Conservation (phyloP, 441 rosid genomes). For the Corymbia citriodora region DNA sequence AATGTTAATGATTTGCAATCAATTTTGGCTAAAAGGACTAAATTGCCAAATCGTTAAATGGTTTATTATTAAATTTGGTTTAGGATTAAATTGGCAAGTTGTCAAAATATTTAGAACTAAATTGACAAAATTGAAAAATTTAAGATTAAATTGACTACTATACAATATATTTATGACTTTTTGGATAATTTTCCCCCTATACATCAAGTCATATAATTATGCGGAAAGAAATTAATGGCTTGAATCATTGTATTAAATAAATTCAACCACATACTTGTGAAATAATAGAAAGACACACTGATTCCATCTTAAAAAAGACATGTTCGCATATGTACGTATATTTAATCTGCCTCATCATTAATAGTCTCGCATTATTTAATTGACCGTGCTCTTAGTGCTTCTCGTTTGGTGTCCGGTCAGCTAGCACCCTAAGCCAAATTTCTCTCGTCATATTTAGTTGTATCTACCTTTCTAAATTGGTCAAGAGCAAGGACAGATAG, state of each 20-base stretch:
- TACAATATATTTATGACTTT: too few relatives aligned
- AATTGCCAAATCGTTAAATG: too few relatives aligned
- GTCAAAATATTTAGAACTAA: too few relatives aligned
- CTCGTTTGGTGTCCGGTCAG: neutral
- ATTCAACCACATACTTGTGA: neutral
- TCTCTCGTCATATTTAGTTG: neutral
- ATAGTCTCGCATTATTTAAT: neutral
- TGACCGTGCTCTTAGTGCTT: neutral
- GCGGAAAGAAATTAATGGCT: neutral
- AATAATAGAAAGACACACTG: neutral
- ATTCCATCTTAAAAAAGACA: neutral
- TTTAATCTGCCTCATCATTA: neutral
- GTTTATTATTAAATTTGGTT: too few relatives aligned
- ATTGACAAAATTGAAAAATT: too few relatives aligned
- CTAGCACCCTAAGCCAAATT: neutral
- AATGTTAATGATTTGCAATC: rapidly evolving
- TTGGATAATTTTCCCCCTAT: neutral
- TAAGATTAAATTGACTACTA: too few relatives aligned
- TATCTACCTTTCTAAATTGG: neutral
- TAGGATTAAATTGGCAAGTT: too few relatives aligned
- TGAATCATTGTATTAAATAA: neutral
- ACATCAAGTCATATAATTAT: neutral
- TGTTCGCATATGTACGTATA: neutral
- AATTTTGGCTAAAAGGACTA: neutral
- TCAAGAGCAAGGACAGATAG: neutral